phyloP scores from a whole-genome alignment of 768 basidiomycete genomes.

The Mrakia frigida region DNA sequence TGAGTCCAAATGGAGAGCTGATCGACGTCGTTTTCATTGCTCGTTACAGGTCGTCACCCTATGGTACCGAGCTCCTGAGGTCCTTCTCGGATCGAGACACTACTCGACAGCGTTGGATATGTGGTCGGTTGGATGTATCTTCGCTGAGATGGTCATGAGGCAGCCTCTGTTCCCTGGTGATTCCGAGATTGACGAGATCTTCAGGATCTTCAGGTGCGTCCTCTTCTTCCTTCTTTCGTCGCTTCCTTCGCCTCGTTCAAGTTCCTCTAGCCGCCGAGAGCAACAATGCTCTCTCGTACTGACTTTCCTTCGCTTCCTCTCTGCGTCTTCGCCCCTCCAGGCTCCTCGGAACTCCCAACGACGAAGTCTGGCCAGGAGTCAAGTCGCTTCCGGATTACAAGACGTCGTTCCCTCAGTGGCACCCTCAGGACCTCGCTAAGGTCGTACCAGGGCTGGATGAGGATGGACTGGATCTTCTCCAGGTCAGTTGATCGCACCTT shows the following conservation, averaged over 20 bases:
- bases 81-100: slow-evolving; percentile 88
- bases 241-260: not conserved
- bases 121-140: slow-evolving; percentile 99
- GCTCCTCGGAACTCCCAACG: slow-evolving; percentile 87
- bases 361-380: slow-evolving; percentile 87
- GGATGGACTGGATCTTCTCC: slow-evolving; percentile 71
- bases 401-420: slow-evolving; percentile 94
- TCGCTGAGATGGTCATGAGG: slow-evolving; percentile 96
- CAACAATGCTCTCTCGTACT: too few relatives aligned
- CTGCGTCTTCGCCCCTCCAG: slow-evolving; percentile 48
- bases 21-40: not conserved
- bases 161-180: slow-evolving; percentile 94
- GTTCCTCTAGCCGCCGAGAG: too few relatives aligned
- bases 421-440: slow-evolving; percentile 61
- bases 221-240: not conserved
- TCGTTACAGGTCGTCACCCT: slow-evolving; percentile 82
- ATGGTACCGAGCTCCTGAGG: slow-evolving; percentile 98
- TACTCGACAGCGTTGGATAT: slow-evolving; percentile 98
- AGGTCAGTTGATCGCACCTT: slow-evolving; percentile 48
- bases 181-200: slow-evolving; percentile 99
- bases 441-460: slow-evolving; percentile 69
- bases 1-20: not conserved
- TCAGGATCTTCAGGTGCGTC: slow-evolving; percentile 91
- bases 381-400: slow-evolving; percentile 88
- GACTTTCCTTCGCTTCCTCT: not conserved